Base-by-base conservation (phyloP, 2,329 filamentous ascomycete species). In the Pezicula carpinea region DNA sequence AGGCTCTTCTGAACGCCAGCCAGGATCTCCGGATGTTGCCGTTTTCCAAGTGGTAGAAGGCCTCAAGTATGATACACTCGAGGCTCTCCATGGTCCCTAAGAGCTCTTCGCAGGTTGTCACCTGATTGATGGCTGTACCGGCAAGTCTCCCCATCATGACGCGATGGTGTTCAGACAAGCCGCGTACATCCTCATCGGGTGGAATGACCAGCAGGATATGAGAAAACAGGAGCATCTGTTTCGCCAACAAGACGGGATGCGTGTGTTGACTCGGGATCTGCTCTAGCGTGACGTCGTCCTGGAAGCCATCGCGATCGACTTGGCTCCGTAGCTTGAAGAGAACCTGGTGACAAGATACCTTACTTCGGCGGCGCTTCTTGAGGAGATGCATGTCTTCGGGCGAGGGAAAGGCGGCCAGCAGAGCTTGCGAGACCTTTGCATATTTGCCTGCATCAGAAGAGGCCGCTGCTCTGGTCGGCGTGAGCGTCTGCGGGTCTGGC, bases 21-120 rank as follows among this genome's bases (percentile, higher is more conserved):
- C 69, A 75, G 0, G 69, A 65, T 39, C 72, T 73, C 21, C 75
- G 71, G 2, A 75, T 57, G 18, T 69, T 64, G 1, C 74, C 74
- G 0, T 56, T 52, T 7, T 74, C 72, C 21, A 65, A 66, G 3
- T 67, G 57, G 49, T 69, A 71, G 26, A 72, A 63, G 8, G 59
- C 61, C 46, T 75, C 69, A 0, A 75, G 60, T 55, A 76, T 65
- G 21, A 76, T 61, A 39, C 70, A 71, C 46, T 74, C 69, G 11
- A 76, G 55, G 1, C 71, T 74, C 56, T 80, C 76, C 1, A 72
- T 54, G 2, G 68, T 72, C 14, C 57, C 58, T 0, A 70, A 50
- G 0, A 77, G 55, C 0, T 67, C 65, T 39, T 75, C 69, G 19
- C 74, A 66, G 17, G 59, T 60, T 0, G 69, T 72, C 1, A 78